phyloP scores from a whole-genome alignment of 1,139 yeast species.

The Eremothecium coryli region DNA sequence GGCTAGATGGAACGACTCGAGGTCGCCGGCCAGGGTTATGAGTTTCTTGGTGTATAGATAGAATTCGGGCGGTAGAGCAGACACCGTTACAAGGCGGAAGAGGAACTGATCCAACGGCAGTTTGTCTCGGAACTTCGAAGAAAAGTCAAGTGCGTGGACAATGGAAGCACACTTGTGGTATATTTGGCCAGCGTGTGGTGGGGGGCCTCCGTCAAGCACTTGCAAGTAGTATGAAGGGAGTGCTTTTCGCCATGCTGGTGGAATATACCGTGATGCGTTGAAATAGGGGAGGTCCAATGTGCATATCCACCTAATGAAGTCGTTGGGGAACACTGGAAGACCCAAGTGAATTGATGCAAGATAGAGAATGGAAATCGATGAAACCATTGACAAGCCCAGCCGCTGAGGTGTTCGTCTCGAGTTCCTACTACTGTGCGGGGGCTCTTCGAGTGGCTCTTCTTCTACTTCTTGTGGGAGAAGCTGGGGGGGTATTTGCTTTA shows the following conservation, averaged over 20 bases:
- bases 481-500: slow-evolving; percentile 21
- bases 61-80: slow-evolving; percentile 24
- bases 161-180: slow-evolving; percentile 15
- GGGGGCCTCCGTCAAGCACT: slow-evolving; percentile 23
- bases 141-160: slow-evolving; percentile 14
- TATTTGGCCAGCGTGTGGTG: slow-evolving; percentile 21
- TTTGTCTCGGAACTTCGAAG: slow-evolving; percentile 10
- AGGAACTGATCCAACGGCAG: slow-evolving; percentile 13
- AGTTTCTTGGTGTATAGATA: slow-evolving; percentile 15
- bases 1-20: slow-evolving; percentile 11
- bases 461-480: slow-evolving; percentile 22
- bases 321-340: slow-evolving; percentile 23
- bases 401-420: slow-evolving; percentile 4
- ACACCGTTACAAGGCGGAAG: slow-evolving; percentile 15
- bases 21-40: slow-evolving; percentile 11
- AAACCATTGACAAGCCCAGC: slow-evolving; percentile 17
- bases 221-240: slow-evolving; percentile 27
- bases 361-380: slow-evolving; percentile 23
- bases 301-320: slow-evolving; percentile 23
- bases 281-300: slow-evolving; percentile 21
- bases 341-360: slow-evolving; percentile 23
- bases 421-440: not conserved
- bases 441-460: slow-evolving; percentile 7
- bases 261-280: slow-evolving; percentile 20
- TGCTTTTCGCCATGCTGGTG: slow-evolving; percentile 21